Percentiles rank a stretch among this genome's conserved stretches.
Conservation (phyloP, 139 green algal genomes). For the Picochlorum sp. region DNA sequence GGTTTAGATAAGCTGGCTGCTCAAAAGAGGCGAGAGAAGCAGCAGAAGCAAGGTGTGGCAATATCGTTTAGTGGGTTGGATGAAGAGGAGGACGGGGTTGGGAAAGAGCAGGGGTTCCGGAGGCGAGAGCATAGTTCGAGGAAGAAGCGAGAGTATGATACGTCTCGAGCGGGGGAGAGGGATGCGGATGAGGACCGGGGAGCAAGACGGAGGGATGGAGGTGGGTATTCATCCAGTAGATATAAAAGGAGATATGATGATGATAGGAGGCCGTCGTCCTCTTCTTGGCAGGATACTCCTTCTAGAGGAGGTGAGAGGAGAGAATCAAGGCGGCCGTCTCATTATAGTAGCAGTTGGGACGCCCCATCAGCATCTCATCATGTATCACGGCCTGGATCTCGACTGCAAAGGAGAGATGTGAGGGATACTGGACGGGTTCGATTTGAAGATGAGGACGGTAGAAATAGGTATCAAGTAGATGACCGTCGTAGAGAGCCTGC, state of each 20-base stretch:
- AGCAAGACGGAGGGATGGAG: neutral
- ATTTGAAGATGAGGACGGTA: conserved; percentile 36
- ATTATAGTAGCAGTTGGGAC: conserved; percentile 3
- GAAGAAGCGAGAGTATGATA: neutral
- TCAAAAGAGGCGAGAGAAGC: neutral
- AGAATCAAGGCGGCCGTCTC: conserved; percentile 20
- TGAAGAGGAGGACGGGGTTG: neutral
- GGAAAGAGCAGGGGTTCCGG: neutral
- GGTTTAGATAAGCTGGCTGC: conserved; percentile 1
- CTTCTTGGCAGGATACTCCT: neutral
- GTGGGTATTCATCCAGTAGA: neutral
- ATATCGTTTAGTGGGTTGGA: neutral
- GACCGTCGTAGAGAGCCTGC: neutral
- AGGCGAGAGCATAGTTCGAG: neutral
- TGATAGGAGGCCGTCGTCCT: conserved; percentile 10
- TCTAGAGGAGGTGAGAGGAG: conserved; percentile 6
- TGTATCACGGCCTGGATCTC: conserved; percentile 3
- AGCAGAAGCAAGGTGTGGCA: neutral
- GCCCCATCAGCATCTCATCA: conserved; percentile 18
- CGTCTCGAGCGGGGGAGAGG: neutral
- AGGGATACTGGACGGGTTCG: conserved; percentile 60
- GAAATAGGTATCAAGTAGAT: conserved; percentile 32
- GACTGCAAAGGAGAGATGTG: conserved; percentile 2
- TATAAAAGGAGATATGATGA: conserved; percentile 28
- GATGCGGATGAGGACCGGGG: neutral